Conservation (phyloP, 2,329 filamentous ascomycete species). For the Coniochaeta hoffmannii region DNA sequence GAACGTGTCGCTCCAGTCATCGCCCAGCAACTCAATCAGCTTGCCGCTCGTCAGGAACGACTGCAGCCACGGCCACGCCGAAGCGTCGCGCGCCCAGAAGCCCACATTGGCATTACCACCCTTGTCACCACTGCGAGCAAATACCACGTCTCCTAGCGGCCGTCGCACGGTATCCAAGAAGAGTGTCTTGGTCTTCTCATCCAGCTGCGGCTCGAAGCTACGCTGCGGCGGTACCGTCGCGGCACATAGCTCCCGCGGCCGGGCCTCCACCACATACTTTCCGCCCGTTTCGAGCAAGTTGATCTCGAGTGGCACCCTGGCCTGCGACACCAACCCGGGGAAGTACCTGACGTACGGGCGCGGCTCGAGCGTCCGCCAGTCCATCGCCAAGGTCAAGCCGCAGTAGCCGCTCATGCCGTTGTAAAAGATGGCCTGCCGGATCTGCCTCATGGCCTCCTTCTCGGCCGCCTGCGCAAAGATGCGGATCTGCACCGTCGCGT, state of each 20-base stretch:
- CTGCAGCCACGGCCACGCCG: constrained; percentile 32
- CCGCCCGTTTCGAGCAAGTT: not conserved
- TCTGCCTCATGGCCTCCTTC: constrained; percentile 11
- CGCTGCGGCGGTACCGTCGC: not conserved
- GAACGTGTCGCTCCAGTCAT: constrained; percentile 33
- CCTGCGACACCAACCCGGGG: constrained; percentile 17
- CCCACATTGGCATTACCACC: constrained; percentile 26
- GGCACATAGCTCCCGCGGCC: not conserved
- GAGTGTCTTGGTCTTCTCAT: constrained; percentile 3
- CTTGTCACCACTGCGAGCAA: constrained; percentile 24
- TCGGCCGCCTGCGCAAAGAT: constrained; percentile 28
- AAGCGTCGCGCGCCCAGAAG: constrained; percentile 26
- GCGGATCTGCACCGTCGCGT: constrained; percentile 32
- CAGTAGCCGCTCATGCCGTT: constrained; percentile 25
- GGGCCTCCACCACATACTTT: not conserved
- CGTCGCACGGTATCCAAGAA: constrained; percentile 8
- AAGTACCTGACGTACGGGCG: constrained; percentile 24
- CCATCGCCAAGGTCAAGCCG: constrained; percentile 25
- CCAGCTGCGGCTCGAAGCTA: not conserved
- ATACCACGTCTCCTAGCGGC: constrained; percentile 22
- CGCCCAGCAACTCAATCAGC: constrained; percentile 30
- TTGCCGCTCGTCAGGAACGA: constrained; percentile 27
- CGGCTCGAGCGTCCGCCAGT: constrained; percentile 27
- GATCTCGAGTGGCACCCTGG: constrained; percentile 7
- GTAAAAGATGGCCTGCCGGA: constrained; percentile 16